These are phyloP conservation scores for Leishmania braziliensis DNA, from an alignment of 208 protist genomes.

Conservation along the genomic window DNA sequence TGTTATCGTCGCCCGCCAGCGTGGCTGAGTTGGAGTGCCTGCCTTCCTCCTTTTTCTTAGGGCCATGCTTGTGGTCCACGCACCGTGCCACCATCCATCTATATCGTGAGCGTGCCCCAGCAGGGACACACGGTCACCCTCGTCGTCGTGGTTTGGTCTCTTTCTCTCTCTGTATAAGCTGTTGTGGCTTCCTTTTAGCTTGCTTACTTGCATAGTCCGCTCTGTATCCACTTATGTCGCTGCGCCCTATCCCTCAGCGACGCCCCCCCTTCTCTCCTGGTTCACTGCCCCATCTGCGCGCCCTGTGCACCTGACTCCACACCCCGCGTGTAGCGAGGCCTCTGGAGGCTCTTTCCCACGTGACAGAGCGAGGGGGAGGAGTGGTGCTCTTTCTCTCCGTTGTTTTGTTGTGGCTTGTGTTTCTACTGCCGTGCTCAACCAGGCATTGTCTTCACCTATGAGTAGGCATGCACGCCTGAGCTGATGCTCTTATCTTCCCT, in stretches of 20 bases:
- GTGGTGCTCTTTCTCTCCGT: neutral
- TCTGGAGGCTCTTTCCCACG: neutral
- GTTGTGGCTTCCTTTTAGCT: neutral
- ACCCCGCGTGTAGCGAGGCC: neutral
- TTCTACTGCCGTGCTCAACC: neutral
- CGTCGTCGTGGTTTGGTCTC: too few relatives aligned
- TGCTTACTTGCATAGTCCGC: neutral
- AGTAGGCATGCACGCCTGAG: neutral
- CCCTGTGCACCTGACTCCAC: neutral
- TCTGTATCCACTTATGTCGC: neutral
- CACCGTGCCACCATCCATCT: too few relatives aligned
- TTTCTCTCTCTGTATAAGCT: neutral
- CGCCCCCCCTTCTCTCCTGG: neutral
- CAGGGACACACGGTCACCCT: too few relatives aligned
- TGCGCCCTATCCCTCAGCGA: neutral
- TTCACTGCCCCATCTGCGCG: neutral
- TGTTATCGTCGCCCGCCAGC: neutral
- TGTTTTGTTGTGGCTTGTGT: conserved; percentile 1
- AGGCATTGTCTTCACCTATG: neutral
- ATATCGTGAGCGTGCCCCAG: too few relatives aligned
- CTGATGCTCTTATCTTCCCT: neutral
- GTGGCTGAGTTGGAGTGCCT: neutral
- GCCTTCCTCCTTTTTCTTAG: too few relatives aligned
- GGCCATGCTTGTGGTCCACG: too few relatives aligned
- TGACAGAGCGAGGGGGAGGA: neutral